phyloP scores from a whole-genome alignment of 805 yeast genomes.

The Teunomyces funiuensis region DNA sequence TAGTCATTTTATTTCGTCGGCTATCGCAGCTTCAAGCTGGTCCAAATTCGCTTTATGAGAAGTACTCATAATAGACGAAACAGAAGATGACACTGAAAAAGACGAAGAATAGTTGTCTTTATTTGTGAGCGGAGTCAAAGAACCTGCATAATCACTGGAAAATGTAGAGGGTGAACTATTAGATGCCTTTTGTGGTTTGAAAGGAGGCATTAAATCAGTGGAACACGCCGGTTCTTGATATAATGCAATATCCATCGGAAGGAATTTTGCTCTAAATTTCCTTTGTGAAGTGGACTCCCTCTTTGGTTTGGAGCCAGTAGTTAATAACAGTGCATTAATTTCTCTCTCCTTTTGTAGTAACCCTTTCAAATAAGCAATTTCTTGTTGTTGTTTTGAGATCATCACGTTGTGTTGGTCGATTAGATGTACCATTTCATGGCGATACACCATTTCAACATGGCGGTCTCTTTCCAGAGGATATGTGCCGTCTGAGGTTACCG shows the following conservation, averaged over 20 bases:
- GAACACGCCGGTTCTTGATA: neutral
- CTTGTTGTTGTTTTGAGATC: conserved; percentile 24
- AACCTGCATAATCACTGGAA: neutral
- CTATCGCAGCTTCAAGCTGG: conserved; percentile 1
- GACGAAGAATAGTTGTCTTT: neutral
- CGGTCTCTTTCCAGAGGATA: neutral
- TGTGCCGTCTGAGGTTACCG: neutral
- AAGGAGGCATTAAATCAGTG: conserved; percentile 6
- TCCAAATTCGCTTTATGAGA: conserved; percentile 6
- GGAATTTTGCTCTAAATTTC: conserved; percentile 7
- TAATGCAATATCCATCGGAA: conserved; percentile 11
- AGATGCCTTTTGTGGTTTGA: neutral
- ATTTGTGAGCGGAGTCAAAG: neutral
- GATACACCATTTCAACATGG: conserved; percentile 11
- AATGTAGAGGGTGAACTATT: neutral
- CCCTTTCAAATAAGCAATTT: conserved; percentile 22
- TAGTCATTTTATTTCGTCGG: neutral
- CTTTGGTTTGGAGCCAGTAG: neutral
- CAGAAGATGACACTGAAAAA: conserved; percentile 16
- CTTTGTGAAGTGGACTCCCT: neutral
- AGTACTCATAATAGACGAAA: conserved; percentile 21
- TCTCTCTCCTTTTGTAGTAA: conserved; percentile 24
- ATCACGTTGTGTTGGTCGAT: conserved; percentile 22
- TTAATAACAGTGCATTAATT: conserved; percentile 11
- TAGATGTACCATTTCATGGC: conserved; percentile 23